Base-by-base conservation (phyloP, 371 early-diverging fungal genomes). In the Apophysomyces elegans region DNA sequence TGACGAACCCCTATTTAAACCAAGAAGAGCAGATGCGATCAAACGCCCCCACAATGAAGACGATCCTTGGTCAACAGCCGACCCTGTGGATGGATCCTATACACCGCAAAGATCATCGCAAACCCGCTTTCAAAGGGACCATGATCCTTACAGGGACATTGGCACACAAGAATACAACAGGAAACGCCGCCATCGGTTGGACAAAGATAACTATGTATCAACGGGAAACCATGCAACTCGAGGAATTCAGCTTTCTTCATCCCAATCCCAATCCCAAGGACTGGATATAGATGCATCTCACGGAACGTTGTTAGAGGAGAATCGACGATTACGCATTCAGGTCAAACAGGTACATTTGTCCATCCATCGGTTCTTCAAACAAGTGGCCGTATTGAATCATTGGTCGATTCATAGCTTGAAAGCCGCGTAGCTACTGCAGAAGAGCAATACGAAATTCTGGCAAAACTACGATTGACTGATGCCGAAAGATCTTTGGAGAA, bases 381-480 rank as follows among this genome's bases (percentile, higher is more conserved):
- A 47, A 26, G 32, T 26, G 32, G 21, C 21, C 9, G n/a, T 26
- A 7, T 18, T 18, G n/a, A 21, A 50, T 26, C 5, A 8, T 14
- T 16, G 47, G 9, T 2, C 32, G 9, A 7, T 21, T 7, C 21
- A 26, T 50, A 50, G 54, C 54, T 50, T 7, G 54, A 50, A 21
- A 50, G 7, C 54, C 54, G 54, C 21, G 54, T 50, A 5, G 54
- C 11, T 21, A 21, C 54, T 50, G 63, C 63, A 21, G 63, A 63
- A 39, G 63, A 62, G 9, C 36, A 65, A 18, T 70, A 38, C 35
- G 66, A 70, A 4, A 39, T 50, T 5, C 54, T 70, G 0, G 59
- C 39, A 1, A 21, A 54, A 44, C 6, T 65, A 16, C 62, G 66
- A 38, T 62, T 36, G 21, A 65, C 70, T 21, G 66, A 65, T 36